Evolutionary conservation across 2,329 filamentous ascomycete species (phyloP).

Genomic region (Sporothrix euskadiensis): DNA sequence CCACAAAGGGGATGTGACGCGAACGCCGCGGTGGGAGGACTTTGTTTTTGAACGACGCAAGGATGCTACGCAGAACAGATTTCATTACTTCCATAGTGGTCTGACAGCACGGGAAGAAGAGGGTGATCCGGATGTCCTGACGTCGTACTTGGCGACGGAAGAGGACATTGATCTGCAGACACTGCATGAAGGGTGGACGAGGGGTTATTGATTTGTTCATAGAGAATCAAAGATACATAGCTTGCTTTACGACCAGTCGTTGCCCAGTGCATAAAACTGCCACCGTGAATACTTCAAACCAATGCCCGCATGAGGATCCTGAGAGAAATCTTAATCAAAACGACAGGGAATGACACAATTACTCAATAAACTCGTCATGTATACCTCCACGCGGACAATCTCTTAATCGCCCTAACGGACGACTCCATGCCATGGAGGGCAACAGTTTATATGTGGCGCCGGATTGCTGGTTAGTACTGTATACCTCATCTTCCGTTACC

Average conservation of each 20-base stretch:
- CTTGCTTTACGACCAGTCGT: too few species aligned
- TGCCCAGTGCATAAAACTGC: too few species aligned
- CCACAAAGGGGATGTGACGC: constrained; percentile 20
- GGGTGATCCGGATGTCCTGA: constrained; percentile 4
- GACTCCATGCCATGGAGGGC: constrained; percentile 41
- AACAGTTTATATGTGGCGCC: constrained; percentile 41
- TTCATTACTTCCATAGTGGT: constrained; percentile 28
- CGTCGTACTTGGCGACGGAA: neutral
- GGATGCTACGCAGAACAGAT: constrained; percentile 13
- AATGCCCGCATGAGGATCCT: too few species aligned
- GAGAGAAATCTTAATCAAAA: too few species aligned
- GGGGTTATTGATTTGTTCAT: constrained; percentile 3
- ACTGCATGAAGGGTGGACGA: constrained; percentile 24
- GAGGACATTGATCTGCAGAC: neutral
- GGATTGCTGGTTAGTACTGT: constrained; percentile 39
- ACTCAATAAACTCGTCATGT: too few species aligned
- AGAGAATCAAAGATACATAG: too few species aligned
- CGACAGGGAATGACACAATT: too few species aligned
- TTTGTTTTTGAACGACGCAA: constrained; percentile 22
- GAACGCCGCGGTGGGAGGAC: constrained; percentile 30
- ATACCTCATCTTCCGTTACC: neutral
- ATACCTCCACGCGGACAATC: constrained; percentile 44
- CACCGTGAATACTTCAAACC: too few species aligned
- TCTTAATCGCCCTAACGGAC: constrained; percentile 41
- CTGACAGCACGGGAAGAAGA: constrained; percentile 17